Base-by-base conservation (phyloP, 208 protist genomes). In the Wallacemonas sp. region DNA sequence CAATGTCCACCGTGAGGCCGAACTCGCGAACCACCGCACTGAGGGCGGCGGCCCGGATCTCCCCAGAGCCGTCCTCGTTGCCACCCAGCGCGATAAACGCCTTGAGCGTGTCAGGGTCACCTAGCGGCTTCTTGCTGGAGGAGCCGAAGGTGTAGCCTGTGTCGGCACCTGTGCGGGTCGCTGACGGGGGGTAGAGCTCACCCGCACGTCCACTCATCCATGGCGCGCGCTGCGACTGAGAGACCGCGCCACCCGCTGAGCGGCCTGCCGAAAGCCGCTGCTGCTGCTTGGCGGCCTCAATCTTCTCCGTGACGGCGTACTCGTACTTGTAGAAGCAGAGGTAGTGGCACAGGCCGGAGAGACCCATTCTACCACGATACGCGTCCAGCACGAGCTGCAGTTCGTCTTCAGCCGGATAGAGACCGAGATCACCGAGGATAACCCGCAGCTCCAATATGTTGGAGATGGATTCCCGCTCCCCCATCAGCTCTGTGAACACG, bases 71-170 rank as follows among this genome's bases (percentile, higher is more conserved):
- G 60, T 92, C 85, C 53, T 89, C 89, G 30, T 70, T 41, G 24
- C 89, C 89, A 58, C 89, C 89, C n/a, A 94, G 82, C 3, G 81
- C 77, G 19, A 94, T 75, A 59, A 94, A 94, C 22, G 85, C 85
- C 36, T 76, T 71, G 29, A 94, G 74, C 12, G 85, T 89, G 68
- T 94, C 85, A 3, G 79, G 71, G 41, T 82, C 73, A 3, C 69
- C 63, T 9, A 63, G 24, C 5, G 46, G 2, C 19, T 33, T 29
- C 32, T 41, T 53, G 36, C 36, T 66, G 37, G 33, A 29, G 50
- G 41, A 52, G 50, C 64, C 76, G 30, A 54, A 59, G 0, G 42
- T 53, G 41, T 52, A 61, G 6, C 63, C 46, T 32, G 19, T 15
- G 2, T 32, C 10, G 21, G 38, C 53, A 57, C 24, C 53, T 60